Evolutionary conservation across 2,329 filamentous ascomycete genomes (phyloP).

Genomic region (Aureobasidium sp.): DNA sequence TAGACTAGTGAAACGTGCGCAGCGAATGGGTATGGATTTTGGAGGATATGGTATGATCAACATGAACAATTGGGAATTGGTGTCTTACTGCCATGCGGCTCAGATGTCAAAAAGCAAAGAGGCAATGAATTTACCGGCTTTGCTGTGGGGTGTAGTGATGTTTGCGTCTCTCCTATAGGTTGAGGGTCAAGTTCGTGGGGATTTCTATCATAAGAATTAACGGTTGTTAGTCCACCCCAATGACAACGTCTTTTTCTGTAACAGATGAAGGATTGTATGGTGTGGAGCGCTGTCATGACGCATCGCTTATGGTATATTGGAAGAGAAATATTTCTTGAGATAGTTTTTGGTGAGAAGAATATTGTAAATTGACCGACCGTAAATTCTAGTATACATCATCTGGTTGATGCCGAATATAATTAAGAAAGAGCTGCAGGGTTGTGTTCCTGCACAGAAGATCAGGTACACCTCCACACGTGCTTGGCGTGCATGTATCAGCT

Average conservation of each 20-base stretch:
- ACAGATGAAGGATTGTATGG: not conserved
- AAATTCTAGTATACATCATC: not conserved
- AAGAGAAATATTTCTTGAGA: not conserved
- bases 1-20: slow-evolving; percentile 9
- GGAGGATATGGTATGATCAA: slow-evolving; percentile 1
- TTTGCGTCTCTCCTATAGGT: not conserved
- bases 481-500: slow-evolving; percentile 7
- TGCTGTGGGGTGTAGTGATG: not conserved
- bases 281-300: not conserved
- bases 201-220: not conserved
- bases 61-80: not conserved
- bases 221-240: slow-evolving; percentile 5
- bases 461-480: not conserved
- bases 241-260: slow-evolving; percentile 1
- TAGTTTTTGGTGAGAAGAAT: not conserved
- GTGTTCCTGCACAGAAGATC: not conserved
- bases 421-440: not conserved
- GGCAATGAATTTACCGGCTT: not conserved
- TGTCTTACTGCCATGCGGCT: slow-evolving; percentile 10
- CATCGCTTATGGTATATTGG: not conserved
- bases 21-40: not conserved
- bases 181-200: not conserved
- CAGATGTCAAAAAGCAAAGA: slow-evolving; percentile 8
- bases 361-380: not conserved
- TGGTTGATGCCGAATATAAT: not conserved